Conservation (phyloP, 2,329 filamentous ascomycete species). For the Metarhizium humberi region DNA sequence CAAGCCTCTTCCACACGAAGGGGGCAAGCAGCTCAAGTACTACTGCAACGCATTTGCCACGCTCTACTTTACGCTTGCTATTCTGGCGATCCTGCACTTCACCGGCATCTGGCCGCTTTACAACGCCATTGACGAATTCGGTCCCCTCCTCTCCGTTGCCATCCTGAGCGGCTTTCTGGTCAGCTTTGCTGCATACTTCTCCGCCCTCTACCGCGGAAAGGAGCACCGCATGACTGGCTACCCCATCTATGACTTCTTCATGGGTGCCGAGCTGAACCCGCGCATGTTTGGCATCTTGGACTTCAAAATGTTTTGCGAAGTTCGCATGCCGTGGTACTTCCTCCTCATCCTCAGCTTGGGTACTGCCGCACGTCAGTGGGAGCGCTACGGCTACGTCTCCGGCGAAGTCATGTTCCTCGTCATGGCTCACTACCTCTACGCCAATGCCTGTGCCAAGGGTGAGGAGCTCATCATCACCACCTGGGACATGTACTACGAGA, state of each 20-base stretch:
- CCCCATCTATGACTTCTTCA: slow-evolving; percentile 80
- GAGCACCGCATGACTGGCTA: slow-evolving; percentile 87
- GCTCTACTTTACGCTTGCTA: slow-evolving; percentile 75
- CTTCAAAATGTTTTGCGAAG: slow-evolving; percentile 95
- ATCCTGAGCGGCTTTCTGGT: slow-evolving; percentile 86
- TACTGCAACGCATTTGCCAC: slow-evolving; percentile 87
- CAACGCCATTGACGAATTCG: slow-evolving; percentile 91
- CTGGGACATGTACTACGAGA: slow-evolving; percentile 95
- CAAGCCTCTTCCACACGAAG: slow-evolving; percentile 74
- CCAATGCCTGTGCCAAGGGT: slow-evolving; percentile 85
- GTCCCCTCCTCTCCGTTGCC: slow-evolving; percentile 82
- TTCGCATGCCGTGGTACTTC: slow-evolving; percentile 87
- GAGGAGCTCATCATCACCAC: slow-evolving; percentile 85
- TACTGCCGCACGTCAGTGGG: slow-evolving; percentile 73
- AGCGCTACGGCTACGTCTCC: slow-evolving; percentile 75
- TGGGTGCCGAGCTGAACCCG: slow-evolving; percentile 81
- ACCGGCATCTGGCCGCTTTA: slow-evolving; percentile 82
- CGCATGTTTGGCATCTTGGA: slow-evolving; percentile 79
- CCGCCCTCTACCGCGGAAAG: slow-evolving; percentile 68
- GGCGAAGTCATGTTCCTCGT: slow-evolving; percentile 77
- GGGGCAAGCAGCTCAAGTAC: slow-evolving; percentile 81
- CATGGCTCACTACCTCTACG: slow-evolving; percentile 86
- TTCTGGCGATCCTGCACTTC: slow-evolving; percentile 66
- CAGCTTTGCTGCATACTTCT: slow-evolving; percentile 76
- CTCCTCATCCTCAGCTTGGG: slow-evolving; percentile 70